A percentile compares a stretch with the other conserved stretches of the same genome.
phyloP scores from a whole-genome alignment of 208 protist species.

The Naegleria gruberi region DNA sequence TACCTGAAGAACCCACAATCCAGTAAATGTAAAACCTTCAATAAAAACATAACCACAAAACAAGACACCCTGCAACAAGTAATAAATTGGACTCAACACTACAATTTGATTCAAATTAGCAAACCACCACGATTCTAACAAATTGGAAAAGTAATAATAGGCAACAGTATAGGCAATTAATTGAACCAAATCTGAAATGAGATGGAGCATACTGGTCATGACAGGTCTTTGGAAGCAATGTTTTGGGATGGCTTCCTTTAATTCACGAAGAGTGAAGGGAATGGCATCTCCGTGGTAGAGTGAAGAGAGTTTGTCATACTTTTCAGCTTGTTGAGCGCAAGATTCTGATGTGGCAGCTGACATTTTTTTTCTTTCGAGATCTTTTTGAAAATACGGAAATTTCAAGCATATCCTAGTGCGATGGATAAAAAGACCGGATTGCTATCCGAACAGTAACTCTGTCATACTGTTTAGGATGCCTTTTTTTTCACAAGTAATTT shows the following conservation, averaged over 20 bases:
- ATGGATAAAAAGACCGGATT: too few species aligned
- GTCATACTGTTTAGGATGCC: too few species aligned
- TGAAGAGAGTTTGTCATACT: too few species aligned
- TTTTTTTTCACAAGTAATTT: too few species aligned
- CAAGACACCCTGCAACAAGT: not conserved
- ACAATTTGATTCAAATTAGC: not conserved
- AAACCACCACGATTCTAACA: not conserved
- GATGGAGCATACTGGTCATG: not conserved
- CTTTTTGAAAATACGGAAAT: too few species aligned
- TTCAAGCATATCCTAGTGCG: too few species aligned
- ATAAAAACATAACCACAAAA: not conserved
- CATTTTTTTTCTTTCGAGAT: too few species aligned
- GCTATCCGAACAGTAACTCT: too few species aligned
- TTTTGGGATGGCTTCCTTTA: not conserved
- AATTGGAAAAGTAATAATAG: not conserved
- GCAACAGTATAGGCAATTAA: not conserved
- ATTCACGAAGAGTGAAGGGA: not conserved
- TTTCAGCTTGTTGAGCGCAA: too few species aligned
- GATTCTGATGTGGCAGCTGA: too few species aligned
- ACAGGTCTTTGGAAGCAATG: not conserved
- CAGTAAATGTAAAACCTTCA: not conserved
- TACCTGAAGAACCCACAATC: not conserved
- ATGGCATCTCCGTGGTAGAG: too few species aligned
- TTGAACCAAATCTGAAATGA: not conserved
- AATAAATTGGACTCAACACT: too few species aligned